Evolutionary conservation across 2,329 filamentous ascomycete genomes (phyloP), one percentile per base, ranked within the genome.

Genomic region (Beauveria asiatica): DNA sequence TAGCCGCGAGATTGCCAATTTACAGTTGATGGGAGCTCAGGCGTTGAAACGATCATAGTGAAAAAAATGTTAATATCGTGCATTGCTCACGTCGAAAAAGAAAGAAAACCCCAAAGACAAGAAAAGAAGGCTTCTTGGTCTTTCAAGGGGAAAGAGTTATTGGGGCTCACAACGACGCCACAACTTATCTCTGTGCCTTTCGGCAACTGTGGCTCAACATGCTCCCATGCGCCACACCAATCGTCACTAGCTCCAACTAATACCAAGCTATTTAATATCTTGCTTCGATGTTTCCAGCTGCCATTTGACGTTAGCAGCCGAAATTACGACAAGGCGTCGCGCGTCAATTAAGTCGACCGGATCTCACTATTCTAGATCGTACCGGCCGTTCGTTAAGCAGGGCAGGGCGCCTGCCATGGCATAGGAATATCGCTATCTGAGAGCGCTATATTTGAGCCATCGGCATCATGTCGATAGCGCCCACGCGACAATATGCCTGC

Each of bases 401-500:
- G n/a, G 8, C n/a, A n/a, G 23, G n/a, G 9, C 27, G 13, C 19
- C 49, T 52, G 42, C 16, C 41, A 59, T 59, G 57, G 23, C 27
- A 37, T 53, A 59, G 41, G 19, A 9, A 16, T 30, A 3, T 21
- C n/a, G 21, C 42, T 9, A 25, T 50, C 9, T 53, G 27, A 25
- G 19, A 44, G 45, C 52, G 52, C 45, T 46, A 41, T 23, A 44
- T 17, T 46, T 23, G 46, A 56, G 51, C 37, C 11, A 59, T 46
- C 51, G 49, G n/a, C 33, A 45, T 30, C 33, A 57, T 62, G 61
- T 44, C 21, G 16, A 33, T 23, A 48, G 39, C 51, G 17, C 30
- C 44, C 23, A 39, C 37, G 57, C 66, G 50, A 49, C 45, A 75
- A 54, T 62, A 83, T 83, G 80, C 77, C 79, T 65, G 75, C 75